A percentile compares a stretch with the other conserved stretches of the same genome.
Evolutionary conservation across 768 basidiomycete genomes (phyloP).

Genomic region (Mycena albidolilacea): DNA sequence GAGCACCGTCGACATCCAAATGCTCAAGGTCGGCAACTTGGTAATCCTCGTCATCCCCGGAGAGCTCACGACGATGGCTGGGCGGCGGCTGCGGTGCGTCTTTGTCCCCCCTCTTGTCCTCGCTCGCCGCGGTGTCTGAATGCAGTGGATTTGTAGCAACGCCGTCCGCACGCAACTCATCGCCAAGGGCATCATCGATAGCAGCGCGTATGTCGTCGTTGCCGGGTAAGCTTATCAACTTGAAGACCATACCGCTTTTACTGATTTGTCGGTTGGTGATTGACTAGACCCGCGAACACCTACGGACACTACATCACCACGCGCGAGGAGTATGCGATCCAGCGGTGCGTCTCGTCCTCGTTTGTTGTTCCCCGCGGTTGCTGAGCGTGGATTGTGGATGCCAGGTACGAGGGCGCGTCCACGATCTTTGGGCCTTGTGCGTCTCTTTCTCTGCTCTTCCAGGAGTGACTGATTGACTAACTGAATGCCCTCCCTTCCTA

Average conservation of each 20-base stretch:
- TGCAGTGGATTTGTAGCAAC: conserved; percentile 59
- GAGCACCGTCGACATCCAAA: conserved; percentile 71
- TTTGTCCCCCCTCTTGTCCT: too few species aligned
- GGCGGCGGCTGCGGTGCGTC: conserved; percentile 75
- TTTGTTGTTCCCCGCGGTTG: too few species aligned
- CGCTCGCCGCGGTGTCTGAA: too few species aligned
- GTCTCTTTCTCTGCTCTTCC: not conserved
- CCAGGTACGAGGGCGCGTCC: conserved; percentile 80
- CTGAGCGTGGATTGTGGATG: too few species aligned
- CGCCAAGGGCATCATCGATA: conserved; percentile 71
- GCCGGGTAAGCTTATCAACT: conserved; percentile 57
- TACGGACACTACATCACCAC: conserved; percentile 84
- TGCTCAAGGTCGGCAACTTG: conserved; percentile 83
- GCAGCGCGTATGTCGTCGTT: conserved; percentile 71
- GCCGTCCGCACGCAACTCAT: conserved; percentile 77
- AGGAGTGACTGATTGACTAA: not conserved
- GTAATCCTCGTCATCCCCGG: conserved; percentile 84
- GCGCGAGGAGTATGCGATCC: conserved; percentile 78
- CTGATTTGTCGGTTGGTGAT: too few species aligned
- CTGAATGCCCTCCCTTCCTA: conserved; percentile 41
- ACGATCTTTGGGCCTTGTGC: conserved; percentile 82
- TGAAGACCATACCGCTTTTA: too few species aligned
- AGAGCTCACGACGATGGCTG: conserved; percentile 88
- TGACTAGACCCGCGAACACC: conserved; percentile 72
- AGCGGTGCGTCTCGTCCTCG: conserved; percentile 53